Conservation (phyloP, 2,329 filamentous ascomycete species). For the Xylaria sp. region DNA sequence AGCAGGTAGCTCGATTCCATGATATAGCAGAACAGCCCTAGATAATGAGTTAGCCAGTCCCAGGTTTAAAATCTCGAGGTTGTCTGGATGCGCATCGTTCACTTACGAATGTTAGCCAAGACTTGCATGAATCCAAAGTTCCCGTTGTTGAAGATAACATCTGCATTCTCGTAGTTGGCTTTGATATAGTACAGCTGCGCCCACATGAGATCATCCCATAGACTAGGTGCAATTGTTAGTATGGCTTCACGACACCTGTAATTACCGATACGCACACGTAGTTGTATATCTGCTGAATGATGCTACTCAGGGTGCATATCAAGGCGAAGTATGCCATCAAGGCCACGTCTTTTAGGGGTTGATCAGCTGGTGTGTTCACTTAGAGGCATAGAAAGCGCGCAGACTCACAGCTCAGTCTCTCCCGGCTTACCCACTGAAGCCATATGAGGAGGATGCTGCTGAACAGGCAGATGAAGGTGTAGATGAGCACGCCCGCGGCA, state of each 20-base stretch:
- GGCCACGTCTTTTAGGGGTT: slow-evolving; percentile 18
- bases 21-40: slow-evolving; percentile 29
- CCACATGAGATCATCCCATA: slow-evolving; percentile 28
- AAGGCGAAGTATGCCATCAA: slow-evolving; percentile 28
- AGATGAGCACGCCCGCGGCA: slow-evolving; percentile 27
- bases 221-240: slow-evolving; percentile 10
- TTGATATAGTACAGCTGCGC: slow-evolving; percentile 29
- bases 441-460: slow-evolving; percentile 26
- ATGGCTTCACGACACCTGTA: background rate
- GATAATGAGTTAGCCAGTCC: background rate
- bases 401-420: slow-evolving; percentile 22
- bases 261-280: slow-evolving; percentile 18
- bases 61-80: background rate
- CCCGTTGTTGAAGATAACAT: slow-evolving; percentile 32
- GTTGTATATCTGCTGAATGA: slow-evolving; percentile 31
- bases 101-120: slow-evolving; percentile 28
- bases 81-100: background rate
- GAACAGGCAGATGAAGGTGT: slow-evolving; percentile 27
- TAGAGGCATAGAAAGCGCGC: background rate
- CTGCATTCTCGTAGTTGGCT: slow-evolving; percentile 28
- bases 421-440: slow-evolving; percentile 27
- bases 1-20: slow-evolving; percentile 22
- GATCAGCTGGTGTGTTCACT: slow-evolving; percentile 5
- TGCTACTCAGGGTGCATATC: slow-evolving; percentile 25
- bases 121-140: slow-evolving; percentile 30